Percentiles rank a stretch among this genome's conserved stretches.
Conservation (phyloP, 1,284 basidiomycete species). For the Inonotus obliquus region DNA sequence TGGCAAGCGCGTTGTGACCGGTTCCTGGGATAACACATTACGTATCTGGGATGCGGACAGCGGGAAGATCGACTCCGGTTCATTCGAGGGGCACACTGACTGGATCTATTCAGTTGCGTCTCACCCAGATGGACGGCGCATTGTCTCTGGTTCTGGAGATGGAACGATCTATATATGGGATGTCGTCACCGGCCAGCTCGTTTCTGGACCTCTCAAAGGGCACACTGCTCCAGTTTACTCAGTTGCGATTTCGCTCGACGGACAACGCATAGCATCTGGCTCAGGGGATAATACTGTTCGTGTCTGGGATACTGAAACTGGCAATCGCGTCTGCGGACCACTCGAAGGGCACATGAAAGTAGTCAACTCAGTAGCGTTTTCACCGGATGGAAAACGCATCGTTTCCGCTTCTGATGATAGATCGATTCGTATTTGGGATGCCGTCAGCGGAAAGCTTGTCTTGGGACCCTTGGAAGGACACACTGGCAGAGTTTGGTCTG, state of each 20-base stretch:
- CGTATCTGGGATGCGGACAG: not conserved
- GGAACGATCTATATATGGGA: not conserved
- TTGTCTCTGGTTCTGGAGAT: not conserved
- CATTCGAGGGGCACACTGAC: not conserved
- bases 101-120: not conserved
- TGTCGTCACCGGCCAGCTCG: not conserved
- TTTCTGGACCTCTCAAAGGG: not conserved
- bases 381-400: not conserved
- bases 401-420: not conserved
- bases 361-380: not conserved
- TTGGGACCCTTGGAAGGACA: not conserved
- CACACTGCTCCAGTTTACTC: too few relatives aligned
- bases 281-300: too few relatives aligned
- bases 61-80: not conserved
- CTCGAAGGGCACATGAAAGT: not conserved
- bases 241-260: not conserved
- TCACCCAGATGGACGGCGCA: not conserved
- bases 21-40: not conserved
- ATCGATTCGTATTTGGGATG: not conserved
- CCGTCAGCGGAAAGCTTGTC: not conserved
- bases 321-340: too few relatives aligned
- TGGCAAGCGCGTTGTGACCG: too few relatives aligned
- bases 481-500: not conserved
- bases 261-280: too few relatives aligned
- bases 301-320: too few relatives aligned